These are phyloP conservation scores for Carallia brachiata DNA, from an alignment of 345 rosid species.

Conservation along the genomic window DNA sequence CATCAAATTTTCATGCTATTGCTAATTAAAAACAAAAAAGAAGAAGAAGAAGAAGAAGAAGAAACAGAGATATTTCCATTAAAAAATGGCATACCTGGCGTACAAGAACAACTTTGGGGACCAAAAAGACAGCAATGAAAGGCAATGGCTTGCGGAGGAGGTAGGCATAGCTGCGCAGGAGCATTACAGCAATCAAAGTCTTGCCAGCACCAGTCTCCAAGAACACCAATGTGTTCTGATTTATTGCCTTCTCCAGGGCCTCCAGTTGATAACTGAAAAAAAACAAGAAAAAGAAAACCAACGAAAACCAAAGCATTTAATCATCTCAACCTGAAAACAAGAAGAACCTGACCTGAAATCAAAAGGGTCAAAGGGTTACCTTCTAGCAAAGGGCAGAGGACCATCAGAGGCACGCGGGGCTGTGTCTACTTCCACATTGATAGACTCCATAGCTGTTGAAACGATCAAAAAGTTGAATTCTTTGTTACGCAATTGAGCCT, in stretches of 20 bases:
- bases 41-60: not conserved
- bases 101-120: constrained; percentile 88
- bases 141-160: constrained; percentile 78
- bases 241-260: constrained; percentile 66
- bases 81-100: constrained; percentile 67
- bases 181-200: constrained; percentile 88
- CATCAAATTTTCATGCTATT: too few species aligned
- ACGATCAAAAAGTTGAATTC: too few species aligned
- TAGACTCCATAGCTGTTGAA: constrained; percentile 20
- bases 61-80: constrained; percentile 54
- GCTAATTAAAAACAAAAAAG: not conserved
- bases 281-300: not conserved
- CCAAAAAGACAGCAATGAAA: constrained; percentile 69
- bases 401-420: constrained; percentile 21
- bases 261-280: constrained; percentile 79
- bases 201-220: constrained; percentile 94
- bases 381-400: constrained; percentile 52
- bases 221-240: constrained; percentile 66
- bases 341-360: not conserved
- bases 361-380: constrained; percentile 23
- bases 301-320: not conserved
- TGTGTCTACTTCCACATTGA: constrained; percentile 25
- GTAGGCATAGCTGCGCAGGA: constrained; percentile 63
- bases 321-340: not conserved
- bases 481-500: too few species aligned